Evolutionary conservation across 73 alveolate genomes (phyloP), one percentile per base, ranked within the genome.

Genomic region (Effrenium voratum): DNA sequence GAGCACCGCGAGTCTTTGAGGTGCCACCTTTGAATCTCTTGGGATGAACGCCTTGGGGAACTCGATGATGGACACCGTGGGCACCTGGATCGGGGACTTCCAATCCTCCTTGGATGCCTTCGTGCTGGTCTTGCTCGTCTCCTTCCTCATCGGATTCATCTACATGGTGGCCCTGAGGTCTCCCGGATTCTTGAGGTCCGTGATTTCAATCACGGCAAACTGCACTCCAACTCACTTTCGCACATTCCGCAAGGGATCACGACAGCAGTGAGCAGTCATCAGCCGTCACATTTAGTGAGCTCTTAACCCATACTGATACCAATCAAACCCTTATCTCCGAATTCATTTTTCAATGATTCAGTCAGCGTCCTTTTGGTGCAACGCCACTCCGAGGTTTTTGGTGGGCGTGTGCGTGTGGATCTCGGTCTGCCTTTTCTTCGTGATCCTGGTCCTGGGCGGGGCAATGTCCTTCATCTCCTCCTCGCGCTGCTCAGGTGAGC

Each of bases 111-210:
- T n/a, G n/a, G n/a, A n/a, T n/a, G n/a, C n/a, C n/a, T n/a, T n/a
- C n/a, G n/a, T n/a, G n/a, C n/a, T n/a, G n/a, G n/a, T 60, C 46
- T 40, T 86, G 63, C 57, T 86, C 46, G 44, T 46, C 76, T 86
- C 94, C 60, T 86, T 86, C 94, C 16, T 86, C 68, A 46, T 86
- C n/a, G 94, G 94, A 38, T 86, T 86, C 94, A 86, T 86, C 82
- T 86, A 86, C 94, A 86, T 86, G 94, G 94, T 28, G 40, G 30
- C 86, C 43, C 26, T 52, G 86, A 40, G 5, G 36, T n/a, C n/a
- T n/a, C n/a, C n/a, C n/a, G n/a, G n/a, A n/a, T n/a, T n/a, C n/a
- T n/a, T n/a, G n/a, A n/a, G n/a, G n/a, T n/a, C n/a, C n/a, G n/a
- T n/a, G n/a, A n/a, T n/a, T n/a, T n/a, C n/a, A n/a, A n/a, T n/a